Evolutionary conservation across 345 rosid species (phyloP).

Genomic region (Gossypium raimondii): DNA sequence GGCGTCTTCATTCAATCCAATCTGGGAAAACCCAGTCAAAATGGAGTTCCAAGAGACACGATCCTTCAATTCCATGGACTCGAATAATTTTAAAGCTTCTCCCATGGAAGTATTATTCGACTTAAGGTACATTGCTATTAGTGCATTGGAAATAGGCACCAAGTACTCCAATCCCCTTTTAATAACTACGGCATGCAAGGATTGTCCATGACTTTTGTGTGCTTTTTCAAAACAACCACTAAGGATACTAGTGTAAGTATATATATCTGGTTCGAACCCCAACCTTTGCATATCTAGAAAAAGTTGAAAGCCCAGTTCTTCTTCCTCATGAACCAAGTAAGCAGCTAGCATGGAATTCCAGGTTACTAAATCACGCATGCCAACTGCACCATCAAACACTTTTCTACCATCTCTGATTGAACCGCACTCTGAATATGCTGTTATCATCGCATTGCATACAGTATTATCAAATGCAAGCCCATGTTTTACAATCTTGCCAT

Average conservation of each 20-base stretch:
- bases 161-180: slow-evolving; percentile 59
- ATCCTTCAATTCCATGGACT: slow-evolving; percentile 51
- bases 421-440: slow-evolving; percentile 62
- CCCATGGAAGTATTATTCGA: slow-evolving; percentile 41
- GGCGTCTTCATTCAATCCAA: slow-evolving; percentile 50
- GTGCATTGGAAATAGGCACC: slow-evolving; percentile 53
- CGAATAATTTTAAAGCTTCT: slow-evolving; percentile 46
- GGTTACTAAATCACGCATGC: slow-evolving; percentile 47
- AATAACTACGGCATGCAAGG: slow-evolving; percentile 54
- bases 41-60: slow-evolving; percentile 74
- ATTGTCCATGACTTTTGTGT: slow-evolving; percentile 35
- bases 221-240: slow-evolving; percentile 49
- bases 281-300: slow-evolving; percentile 46
- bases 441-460: slow-evolving; percentile 57
- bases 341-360: slow-evolving; percentile 78
- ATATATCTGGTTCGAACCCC: slow-evolving; percentile 50
- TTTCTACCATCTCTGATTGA: slow-evolving; percentile 46
- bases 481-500: slow-evolving; percentile 50
- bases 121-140: slow-evolving; percentile 61
- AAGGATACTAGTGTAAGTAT: slow-evolving; percentile 61
- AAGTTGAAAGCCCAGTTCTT: slow-evolving; percentile 43
- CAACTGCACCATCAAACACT: slow-evolving; percentile 47
- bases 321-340: slow-evolving; percentile 44
- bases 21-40: slow-evolving; percentile 61
- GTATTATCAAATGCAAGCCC: slow-evolving; percentile 45